Conservation (phyloP, 2,329 filamentous ascomycete species). For the Colletotrichum trifolii region DNA sequence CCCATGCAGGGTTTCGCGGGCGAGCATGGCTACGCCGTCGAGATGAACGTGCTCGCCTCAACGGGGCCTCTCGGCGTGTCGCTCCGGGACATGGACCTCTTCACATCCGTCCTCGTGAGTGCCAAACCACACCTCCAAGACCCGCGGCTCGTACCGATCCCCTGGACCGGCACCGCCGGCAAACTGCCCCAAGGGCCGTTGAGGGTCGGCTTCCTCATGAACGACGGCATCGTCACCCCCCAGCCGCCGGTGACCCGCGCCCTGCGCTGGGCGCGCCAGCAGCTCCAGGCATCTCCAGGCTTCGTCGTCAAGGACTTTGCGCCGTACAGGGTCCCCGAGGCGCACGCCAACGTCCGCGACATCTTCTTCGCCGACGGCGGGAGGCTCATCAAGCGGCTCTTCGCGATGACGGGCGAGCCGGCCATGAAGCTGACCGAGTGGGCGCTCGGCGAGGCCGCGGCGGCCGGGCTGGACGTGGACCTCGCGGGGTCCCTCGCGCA, state of each 20-base stretch:
- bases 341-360: constrained; percentile 45
- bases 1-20: constrained; percentile 42
- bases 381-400: constrained; percentile 42
- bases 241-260: constrained; percentile 51
- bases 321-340: constrained; percentile 45
- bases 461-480: constrained; percentile 35
- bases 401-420: constrained; percentile 55
- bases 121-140: constrained; percentile 43
- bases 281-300: constrained; percentile 32
- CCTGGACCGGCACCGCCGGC: constrained; percentile 43
- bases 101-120: constrained; percentile 42
- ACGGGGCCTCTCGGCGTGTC: constrained; percentile 48
- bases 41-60: constrained; percentile 49
- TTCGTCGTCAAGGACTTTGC: constrained; percentile 48
- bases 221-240: constrained; percentile 50
- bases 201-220: constrained; percentile 56
- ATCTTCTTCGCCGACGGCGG: constrained; percentile 62
- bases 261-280: constrained; percentile 45
- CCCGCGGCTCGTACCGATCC: constrained; percentile 43
- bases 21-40: constrained; percentile 40
- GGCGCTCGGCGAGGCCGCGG: constrained; percentile 46
- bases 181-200: constrained; percentile 34
- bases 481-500: constrained; percentile 39
- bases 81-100: constrained; percentile 48
- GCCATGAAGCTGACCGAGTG: constrained; percentile 56